Conservation (phyloP, 176 grass and related monocot genomes). For the Paspalum notatum region DNA sequence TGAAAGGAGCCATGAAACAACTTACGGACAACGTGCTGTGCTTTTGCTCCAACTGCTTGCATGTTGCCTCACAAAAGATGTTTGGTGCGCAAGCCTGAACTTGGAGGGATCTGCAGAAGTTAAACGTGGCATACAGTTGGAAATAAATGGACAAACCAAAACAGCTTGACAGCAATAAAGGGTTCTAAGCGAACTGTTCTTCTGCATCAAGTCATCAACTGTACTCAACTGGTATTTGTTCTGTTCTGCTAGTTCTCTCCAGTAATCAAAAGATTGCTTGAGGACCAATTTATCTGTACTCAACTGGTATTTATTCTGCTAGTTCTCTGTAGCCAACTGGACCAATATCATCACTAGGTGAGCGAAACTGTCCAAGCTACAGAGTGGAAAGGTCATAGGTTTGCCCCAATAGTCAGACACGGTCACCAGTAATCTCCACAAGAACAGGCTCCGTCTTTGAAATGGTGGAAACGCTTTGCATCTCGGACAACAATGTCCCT, state of each 20-base stretch:
- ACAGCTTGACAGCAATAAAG: neutral
- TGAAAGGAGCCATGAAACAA: neutral
- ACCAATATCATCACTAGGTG: neutral
- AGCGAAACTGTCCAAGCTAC: neutral
- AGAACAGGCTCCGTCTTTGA: slow-evolving; percentile 57
- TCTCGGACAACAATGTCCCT: slow-evolving; percentile 65
- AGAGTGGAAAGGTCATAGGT: neutral
- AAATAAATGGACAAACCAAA: slow-evolving; percentile 20
- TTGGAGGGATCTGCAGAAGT: slow-evolving; percentile 69
- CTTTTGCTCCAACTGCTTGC: slow-evolving; percentile 68
- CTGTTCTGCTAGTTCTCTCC: neutral
- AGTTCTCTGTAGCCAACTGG: neutral
- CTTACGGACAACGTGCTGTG: slow-evolving; percentile 70
- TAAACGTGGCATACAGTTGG: slow-evolving; percentile 15
- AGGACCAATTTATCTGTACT: neutral
- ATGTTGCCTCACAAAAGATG: slow-evolving; percentile 71
- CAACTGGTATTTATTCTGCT: neutral
- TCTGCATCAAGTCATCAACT: neutral
- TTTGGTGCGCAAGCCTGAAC: slow-evolving; percentile 71
- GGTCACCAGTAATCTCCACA: slow-evolving; percentile 71
- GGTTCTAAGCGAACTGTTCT: no score
- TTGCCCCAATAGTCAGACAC: neutral
- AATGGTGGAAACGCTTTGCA: slow-evolving; percentile 66
- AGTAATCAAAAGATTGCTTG: neutral
- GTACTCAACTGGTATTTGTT: neutral